These are phyloP conservation scores for Pezicula rhizophila DNA, from an alignment of 2,329 filamentous ascomycete species.

Conservation along the genomic window DNA sequence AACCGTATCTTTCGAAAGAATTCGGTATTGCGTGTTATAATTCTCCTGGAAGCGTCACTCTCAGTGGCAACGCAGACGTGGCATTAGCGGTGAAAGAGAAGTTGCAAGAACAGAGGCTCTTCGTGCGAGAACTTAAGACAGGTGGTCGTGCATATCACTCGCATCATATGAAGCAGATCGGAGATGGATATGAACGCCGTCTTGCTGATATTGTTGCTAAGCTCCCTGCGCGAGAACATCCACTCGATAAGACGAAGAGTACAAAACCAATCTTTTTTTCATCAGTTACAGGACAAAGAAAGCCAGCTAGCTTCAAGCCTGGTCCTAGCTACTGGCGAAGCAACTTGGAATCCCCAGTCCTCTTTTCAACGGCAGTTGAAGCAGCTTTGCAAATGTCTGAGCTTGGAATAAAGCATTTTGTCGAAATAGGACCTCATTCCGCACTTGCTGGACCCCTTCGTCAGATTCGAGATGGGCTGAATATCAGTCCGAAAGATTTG, in stretches of 20 bases:
- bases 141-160: constrained; percentile 12
- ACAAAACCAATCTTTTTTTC: too few species aligned
- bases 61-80: constrained; percentile 9
- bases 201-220: too few species aligned
- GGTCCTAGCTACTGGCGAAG: constrained; percentile 1
- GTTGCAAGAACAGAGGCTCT: not conserved
- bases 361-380: not conserved
- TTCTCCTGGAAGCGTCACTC: constrained; percentile 10
- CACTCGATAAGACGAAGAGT: too few species aligned
- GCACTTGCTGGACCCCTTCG: constrained; percentile 11
- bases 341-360: constrained; percentile 3
- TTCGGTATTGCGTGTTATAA: constrained; percentile 23
- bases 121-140: not conserved
- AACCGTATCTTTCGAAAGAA: not conserved
- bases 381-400: too few species aligned
- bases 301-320: not conserved
- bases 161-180: not conserved
- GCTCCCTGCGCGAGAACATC: too few species aligned
- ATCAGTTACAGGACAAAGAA: too few species aligned
- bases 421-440: constrained; percentile 18
- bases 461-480: constrained; percentile 1
- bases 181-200: not conserved
- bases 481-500: not conserved
- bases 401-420: not conserved
- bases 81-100: not conserved